Evolutionary conservation across 1,139 yeast species (phyloP).

Genomic region (Suhomyces wounanorum): DNA sequence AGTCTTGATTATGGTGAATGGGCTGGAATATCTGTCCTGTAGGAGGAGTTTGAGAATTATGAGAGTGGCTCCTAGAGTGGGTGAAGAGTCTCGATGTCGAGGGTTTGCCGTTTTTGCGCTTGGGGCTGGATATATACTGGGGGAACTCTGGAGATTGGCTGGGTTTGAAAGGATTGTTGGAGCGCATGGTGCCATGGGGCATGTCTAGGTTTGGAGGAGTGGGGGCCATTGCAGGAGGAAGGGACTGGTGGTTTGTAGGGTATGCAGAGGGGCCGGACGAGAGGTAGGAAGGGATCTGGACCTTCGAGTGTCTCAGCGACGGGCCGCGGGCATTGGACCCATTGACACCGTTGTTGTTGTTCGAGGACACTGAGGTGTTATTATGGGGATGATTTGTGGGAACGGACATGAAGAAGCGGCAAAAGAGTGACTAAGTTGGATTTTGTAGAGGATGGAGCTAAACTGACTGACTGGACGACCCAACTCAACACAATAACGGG

Average conservation of each 20-base stretch:
- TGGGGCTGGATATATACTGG: conserved; percentile 11
- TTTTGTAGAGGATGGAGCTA: not conserved
- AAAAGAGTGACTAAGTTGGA: conserved; percentile 17
- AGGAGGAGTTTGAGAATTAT: conserved; percentile 19
- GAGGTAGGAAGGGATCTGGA: not conserved
- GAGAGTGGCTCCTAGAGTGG: conserved; percentile 20
- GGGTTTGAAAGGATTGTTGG: conserved; percentile 4
- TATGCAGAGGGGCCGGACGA: not conserved
- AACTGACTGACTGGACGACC: not conserved
- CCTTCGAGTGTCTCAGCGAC: not conserved
- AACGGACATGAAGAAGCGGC: conserved; percentile 6
- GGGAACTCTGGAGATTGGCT: conserved; percentile 9
- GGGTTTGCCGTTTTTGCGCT: conserved; percentile 7
- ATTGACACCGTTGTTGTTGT: conserved; percentile 1
- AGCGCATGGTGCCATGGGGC: conserved; percentile 1
- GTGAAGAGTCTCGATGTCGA: conserved; percentile 9
- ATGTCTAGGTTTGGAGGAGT: not conserved
- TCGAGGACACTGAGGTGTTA: not conserved
- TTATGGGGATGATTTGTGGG: conserved; percentile 4
- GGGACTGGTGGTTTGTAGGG: not conserved
- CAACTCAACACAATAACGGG: not conserved
- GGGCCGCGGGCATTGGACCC: not conserved
- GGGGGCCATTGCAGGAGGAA: not conserved
- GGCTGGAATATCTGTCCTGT: conserved; percentile 18
- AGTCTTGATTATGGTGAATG: conserved; percentile 19